Base-by-base conservation (phyloP, 768 basidiomycete genomes). In the Royoungia palumana region DNA sequence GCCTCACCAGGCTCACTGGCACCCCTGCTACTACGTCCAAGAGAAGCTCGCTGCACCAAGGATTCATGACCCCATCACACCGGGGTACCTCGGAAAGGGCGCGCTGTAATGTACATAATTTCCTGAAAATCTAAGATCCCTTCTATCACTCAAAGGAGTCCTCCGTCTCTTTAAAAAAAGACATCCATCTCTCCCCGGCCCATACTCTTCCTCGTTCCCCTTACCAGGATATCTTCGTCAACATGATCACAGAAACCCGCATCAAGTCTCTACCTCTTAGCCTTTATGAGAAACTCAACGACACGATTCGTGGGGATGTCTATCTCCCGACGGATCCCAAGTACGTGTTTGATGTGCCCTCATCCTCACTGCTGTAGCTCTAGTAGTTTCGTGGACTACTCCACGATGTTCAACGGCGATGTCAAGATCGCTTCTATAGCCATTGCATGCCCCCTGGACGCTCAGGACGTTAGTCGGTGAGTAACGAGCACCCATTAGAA, bases 391-490 rank as follows among this genome's bases (percentile, higher is more conserved):
- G 30, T 34, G 35, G 53, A 66, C 16, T 61, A 60, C 32, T 59
- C 68, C 5, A 75, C 65, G 28, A 75, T 90, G 46, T 92, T 91
- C 75, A 92, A 92, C 55, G 89, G 88, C 5, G 87, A 87, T 47
- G 77, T 91, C 32, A 71, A 77, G 38, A 75, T 78, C 24, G 55
- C 66, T 1, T 77, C 89, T 10, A 72, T 79, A 54, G 83, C 81
- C 10, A 78, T 92, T 13, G 83, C 77, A 0, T 83, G 82, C 46
- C 91, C 93, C 2, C 62, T 84, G 25, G 85, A 91, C 53, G 87
- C 90, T 2, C 74, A 81, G 50, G 89, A 94, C 61, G 83, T 94
- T 39, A 89, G 86, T 78, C 77, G 77, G 85, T 90, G 63, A 63
- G 83, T 70, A n/a, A 9, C 43, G n/a, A 40, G 3, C 12, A n/a